These are phyloP conservation scores for Mycena maculata DNA, from an alignment of 768 basidiomycete species.

Conservation along the genomic window DNA sequence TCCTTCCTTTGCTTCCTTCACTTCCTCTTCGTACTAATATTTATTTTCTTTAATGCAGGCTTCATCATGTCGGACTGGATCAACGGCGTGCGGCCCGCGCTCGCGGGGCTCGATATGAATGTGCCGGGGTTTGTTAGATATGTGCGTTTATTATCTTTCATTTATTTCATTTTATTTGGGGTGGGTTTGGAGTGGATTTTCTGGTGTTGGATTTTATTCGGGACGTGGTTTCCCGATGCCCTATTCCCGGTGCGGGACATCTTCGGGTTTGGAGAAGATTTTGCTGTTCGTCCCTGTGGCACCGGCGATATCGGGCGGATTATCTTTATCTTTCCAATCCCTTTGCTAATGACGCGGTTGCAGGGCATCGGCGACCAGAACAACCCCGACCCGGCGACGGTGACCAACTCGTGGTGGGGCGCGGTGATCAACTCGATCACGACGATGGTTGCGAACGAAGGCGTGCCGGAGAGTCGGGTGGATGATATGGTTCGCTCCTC, in stretches of 20 bases:
- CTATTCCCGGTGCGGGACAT: too few relatives aligned
- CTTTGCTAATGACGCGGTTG: not conserved
- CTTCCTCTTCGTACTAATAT: too few relatives aligned
- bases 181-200: too few relatives aligned
- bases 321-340: not conserved
- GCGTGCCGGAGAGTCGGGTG: conserved; percentile 57
- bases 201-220: too few relatives aligned
- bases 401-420: conserved; percentile 39
- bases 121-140: conserved; percentile 51
- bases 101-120: conserved; percentile 37
- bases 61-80: conserved; percentile 56
- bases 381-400: conserved; percentile 33
- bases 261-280: too few relatives aligned
- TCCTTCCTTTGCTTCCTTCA: too few relatives aligned
- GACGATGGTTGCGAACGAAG: conserved; percentile 57
- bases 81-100: conserved; percentile 33
- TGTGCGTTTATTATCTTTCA: conserved; percentile 6
- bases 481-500: conserved; percentile 61
- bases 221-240: too few relatives aligned
- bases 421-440: conserved; percentile 48
- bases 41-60: too few relatives aligned
- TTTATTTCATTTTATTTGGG: too few relatives aligned
- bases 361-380: conserved; percentile 26
- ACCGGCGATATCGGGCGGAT: too few relatives aligned
- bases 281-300: too few relatives aligned